phyloP scores from a whole-genome alignment of 2,329 filamentous ascomycete genomes.

The Alternaria conjuncta region DNA sequence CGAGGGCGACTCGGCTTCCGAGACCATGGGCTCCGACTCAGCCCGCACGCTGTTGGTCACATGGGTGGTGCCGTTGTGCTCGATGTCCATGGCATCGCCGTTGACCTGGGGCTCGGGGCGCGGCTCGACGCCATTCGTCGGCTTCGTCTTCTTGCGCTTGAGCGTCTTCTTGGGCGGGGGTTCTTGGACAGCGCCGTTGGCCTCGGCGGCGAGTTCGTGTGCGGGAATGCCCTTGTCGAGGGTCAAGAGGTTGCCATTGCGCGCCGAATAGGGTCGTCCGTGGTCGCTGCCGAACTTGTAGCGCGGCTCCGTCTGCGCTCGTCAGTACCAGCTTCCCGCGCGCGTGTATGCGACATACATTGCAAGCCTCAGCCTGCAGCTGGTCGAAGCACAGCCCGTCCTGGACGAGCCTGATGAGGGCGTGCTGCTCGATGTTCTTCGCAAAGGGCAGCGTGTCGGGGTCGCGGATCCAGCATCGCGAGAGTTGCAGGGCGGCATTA shows the following conservation, averaged over 20 bases:
- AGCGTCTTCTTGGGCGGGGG: conserved; percentile 41
- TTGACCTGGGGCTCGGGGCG: conserved; percentile 47
- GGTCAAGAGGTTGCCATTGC: conserved; percentile 45
- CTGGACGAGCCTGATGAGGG: conserved; percentile 67
- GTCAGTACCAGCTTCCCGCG: conserved; percentile 22
- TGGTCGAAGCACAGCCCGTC: conserved; percentile 63
- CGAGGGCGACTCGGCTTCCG: conserved; percentile 48
- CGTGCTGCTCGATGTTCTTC: conserved; percentile 63
- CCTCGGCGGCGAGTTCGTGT: conserved; percentile 43
- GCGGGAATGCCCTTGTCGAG: conserved; percentile 46
- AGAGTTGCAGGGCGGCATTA: conserved; percentile 65
- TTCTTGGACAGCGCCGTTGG: conserved; percentile 41
- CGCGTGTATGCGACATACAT: conserved; percentile 30
- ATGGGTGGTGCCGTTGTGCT: conserved; percentile 42
- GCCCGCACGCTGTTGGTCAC: conserved; percentile 39
- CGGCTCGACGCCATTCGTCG: conserved; percentile 41
- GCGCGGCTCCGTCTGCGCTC: conserved; percentile 35
- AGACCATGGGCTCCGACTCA: conserved; percentile 45
- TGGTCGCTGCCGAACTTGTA: conserved; percentile 50
- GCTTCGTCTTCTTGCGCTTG: conserved; percentile 45
- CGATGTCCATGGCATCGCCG: conserved; percentile 57
- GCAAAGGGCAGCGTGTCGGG: conserved; percentile 68
- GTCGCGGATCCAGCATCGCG: conserved; percentile 68
- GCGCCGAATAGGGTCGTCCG: conserved; percentile 47
- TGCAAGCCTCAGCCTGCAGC: conserved; percentile 45